A percentile compares a stretch with the other conserved stretches of the same genome.
Conservation (phyloP, 176 grass and related monocot species). For the Hsuehochloa calcarea region DNA sequence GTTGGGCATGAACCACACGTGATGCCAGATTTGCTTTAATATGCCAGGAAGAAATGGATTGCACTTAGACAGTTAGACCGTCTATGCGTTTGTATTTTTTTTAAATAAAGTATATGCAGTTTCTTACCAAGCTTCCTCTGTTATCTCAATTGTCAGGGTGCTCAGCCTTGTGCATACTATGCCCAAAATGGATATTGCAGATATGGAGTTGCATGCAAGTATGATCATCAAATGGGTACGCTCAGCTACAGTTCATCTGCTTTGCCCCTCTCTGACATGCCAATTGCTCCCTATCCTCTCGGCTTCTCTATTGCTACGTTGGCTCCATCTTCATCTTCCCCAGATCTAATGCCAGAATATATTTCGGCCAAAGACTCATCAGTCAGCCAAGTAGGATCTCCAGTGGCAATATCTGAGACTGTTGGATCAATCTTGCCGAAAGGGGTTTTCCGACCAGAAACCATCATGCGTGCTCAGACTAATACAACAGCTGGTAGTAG, state of each 20-base stretch:
- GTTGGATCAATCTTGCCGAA: constrained; percentile 48
- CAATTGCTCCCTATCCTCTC: constrained; percentile 57
- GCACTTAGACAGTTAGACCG: neutral
- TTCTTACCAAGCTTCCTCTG: constrained; percentile 33
- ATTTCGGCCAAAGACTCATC: constrained; percentile 51
- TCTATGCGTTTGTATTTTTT: neutral
- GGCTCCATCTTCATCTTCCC: constrained; percentile 65
- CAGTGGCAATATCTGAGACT: constrained; percentile 36
- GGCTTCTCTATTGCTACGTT: constrained; percentile 57
- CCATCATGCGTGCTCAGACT: constrained; percentile 46
- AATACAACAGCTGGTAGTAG: constrained; percentile 43
- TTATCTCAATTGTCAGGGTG: constrained; percentile 50
- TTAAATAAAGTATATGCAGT: neutral
- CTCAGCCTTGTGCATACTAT: constrained; percentile 72
- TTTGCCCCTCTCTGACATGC: constrained; percentile 57
- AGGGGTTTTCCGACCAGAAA: constrained; percentile 44
- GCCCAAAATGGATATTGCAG: constrained; percentile 78
- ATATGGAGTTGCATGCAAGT: constrained; percentile 81
- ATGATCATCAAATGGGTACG: constrained; percentile 72
- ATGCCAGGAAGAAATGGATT: neutral
- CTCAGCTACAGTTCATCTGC: constrained; percentile 68
- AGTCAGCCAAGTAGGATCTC: constrained; percentile 48
- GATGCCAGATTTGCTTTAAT: constrained; percentile 11
- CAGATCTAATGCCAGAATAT: constrained; percentile 55
- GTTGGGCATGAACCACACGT: neutral